Conservation (phyloP, 1,139 yeast genomes). For the Schizosaccharomyces versatilis region DNA sequence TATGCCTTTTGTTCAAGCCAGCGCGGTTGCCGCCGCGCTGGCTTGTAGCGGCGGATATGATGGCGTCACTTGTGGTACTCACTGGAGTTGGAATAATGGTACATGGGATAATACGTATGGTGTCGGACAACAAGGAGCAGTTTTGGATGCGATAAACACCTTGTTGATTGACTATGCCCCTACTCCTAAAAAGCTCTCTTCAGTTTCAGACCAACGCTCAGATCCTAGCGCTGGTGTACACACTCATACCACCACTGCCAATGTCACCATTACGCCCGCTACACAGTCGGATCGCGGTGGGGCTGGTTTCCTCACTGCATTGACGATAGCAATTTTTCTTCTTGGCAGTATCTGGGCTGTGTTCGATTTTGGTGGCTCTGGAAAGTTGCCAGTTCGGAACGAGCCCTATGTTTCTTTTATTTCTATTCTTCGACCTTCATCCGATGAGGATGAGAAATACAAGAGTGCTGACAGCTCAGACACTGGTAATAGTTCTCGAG, state of each 20-base stretch:
- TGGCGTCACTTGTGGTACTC: slow-evolving; percentile 55
- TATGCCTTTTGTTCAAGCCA: slow-evolving; percentile 25
- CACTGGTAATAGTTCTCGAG: too few species aligned
- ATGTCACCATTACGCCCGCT: background rate
- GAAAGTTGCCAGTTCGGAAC: too few species aligned
- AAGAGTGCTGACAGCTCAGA: too few species aligned
- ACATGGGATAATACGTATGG: slow-evolving; percentile 17
- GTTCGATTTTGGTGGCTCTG: too few species aligned
- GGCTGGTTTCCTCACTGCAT: background rate
- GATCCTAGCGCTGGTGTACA: background rate
- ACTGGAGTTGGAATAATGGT: slow-evolving; percentile 48
- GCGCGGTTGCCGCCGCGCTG: slow-evolving; percentile 46
- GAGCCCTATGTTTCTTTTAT: too few species aligned
- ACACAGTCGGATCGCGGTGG: slow-evolving; percentile 1
- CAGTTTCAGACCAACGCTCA: background rate
- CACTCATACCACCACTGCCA: background rate
- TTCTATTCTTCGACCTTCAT: too few species aligned
- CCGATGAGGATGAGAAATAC: too few species aligned
- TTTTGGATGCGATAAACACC: background rate
- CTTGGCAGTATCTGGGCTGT: background rate
- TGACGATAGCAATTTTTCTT: background rate
- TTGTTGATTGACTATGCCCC: background rate
- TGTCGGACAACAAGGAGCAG: slow-evolving; percentile 1
- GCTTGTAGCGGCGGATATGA: slow-evolving; percentile 56
- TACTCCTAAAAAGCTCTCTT: background rate